phyloP scores from a whole-genome alignment of 2,329 filamentous ascomycete genomes.

The Ophiostoma fasciatum region DNA sequence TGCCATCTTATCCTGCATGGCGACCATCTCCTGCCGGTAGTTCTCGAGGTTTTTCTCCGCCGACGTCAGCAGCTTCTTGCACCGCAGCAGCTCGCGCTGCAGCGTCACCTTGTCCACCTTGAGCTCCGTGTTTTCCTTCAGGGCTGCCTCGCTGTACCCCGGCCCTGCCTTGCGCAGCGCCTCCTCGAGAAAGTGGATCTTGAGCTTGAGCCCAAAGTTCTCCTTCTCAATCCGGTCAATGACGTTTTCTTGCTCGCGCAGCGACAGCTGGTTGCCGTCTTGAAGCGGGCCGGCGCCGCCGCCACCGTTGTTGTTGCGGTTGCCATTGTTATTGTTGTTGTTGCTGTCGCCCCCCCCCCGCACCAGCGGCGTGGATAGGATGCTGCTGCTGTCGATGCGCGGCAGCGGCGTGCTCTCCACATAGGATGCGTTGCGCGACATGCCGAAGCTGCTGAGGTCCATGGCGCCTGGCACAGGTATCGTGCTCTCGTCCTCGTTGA shows the following conservation, averaged over 20 bases:
- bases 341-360: constrained; percentile 34
- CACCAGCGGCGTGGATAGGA: constrained; percentile 67
- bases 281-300: constrained; percentile 58
- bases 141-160: constrained; percentile 73
- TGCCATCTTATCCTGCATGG: constrained; percentile 70
- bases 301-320: too few species aligned
- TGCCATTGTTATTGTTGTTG: constrained; percentile 29
- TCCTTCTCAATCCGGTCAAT: constrained; percentile 97
- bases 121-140: constrained; percentile 91
- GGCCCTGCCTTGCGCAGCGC: constrained; percentile 75
- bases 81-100: constrained; percentile 71
- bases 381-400: constrained; percentile 63
- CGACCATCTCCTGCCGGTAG: constrained; percentile 67
- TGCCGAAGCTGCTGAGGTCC: constrained; percentile 56
- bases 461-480: constrained; percentile 41
- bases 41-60: constrained; percentile 78
- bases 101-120: constrained; percentile 88
- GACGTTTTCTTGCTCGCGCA: constrained; percentile 88
- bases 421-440: constrained; percentile 49
- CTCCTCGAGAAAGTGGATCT: constrained; percentile 93
- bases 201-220: constrained; percentile 92
- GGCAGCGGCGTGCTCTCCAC: constrained; percentile 60
- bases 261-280: constrained; percentile 77
- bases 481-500: constrained; percentile 58
- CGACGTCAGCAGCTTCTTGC: constrained; percentile 67